A percentile compares a stretch with the other conserved stretches of the same genome.
Conservation (phyloP, 2,329 filamentous ascomycete species). For the Clarireedia homoeocarpa region DNA sequence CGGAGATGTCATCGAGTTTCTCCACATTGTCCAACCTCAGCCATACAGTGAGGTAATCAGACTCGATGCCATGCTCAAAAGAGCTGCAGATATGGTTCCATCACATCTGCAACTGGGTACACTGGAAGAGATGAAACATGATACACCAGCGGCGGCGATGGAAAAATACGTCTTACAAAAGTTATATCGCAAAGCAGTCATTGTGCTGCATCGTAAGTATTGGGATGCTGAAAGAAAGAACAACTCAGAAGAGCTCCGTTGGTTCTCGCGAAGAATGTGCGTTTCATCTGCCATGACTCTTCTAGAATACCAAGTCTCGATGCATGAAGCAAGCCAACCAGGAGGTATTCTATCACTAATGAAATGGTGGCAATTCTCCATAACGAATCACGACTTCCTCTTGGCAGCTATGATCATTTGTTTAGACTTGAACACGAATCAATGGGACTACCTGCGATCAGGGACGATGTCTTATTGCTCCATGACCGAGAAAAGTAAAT, state of each 20-base stretch:
- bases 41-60: constrained; percentile 42
- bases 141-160: constrained; percentile 38
- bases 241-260: constrained; percentile 33
- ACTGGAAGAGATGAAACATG: constrained; percentile 41
- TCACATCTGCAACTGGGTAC: constrained; percentile 40
- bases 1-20: constrained; percentile 41
- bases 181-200: constrained; percentile 47
- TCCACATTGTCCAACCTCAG: constrained; percentile 41
- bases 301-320: constrained; percentile 40
- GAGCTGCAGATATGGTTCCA: constrained; percentile 39
- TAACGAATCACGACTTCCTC: constrained; percentile 53
- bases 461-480: constrained; percentile 9
- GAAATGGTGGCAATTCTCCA: constrained; percentile 49
- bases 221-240: constrained; percentile 35
- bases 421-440: constrained; percentile 30
- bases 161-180: constrained; percentile 45
- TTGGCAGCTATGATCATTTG: constrained; percentile 55
- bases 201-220: constrained; percentile 49
- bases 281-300: constrained; percentile 41
- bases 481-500: constrained; percentile 16
- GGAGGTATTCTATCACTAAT: constrained; percentile 44
- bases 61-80: constrained; percentile 39
- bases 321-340: constrained; percentile 42
- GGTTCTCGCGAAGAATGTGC: constrained; percentile 45
- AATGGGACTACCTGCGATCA: background rate